These are phyloP conservation scores for Jasminum sambac DNA, from an alignment of 257 asterid species.

Conservation along the genomic window DNA sequence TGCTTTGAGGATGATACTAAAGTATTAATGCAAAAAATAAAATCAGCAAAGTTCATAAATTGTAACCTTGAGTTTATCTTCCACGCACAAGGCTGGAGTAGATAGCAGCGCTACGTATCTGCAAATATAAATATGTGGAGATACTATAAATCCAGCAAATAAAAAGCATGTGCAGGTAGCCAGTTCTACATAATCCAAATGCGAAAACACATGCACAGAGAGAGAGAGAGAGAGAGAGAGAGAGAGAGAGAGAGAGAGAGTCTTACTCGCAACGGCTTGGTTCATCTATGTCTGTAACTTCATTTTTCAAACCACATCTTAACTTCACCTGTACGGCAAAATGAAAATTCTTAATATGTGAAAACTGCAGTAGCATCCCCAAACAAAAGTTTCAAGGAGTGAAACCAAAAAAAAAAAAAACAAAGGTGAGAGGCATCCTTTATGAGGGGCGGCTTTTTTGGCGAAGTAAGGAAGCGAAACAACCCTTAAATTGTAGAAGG, in stretches of 20 bases:
- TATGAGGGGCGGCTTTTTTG: constrained; percentile 19
- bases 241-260: constrained; percentile 14
- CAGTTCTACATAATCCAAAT: neutral
- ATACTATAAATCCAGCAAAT: neutral
- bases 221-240: neutral
- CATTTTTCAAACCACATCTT: constrained; percentile 88
- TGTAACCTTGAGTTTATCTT: constrained; percentile 73
- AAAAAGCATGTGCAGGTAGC: neutral
- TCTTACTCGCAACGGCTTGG: constrained; percentile 99
- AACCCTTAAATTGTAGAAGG: neutral
- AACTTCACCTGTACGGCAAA: constrained; percentile 63
- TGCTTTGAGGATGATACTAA: neutral
- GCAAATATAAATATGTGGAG: constrained; percentile 33
- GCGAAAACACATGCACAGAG: neutral
- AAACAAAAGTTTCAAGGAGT: neutral
- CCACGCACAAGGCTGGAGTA: constrained; percentile 85
- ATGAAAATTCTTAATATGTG: neutral
- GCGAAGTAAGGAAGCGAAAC: constrained; percentile 8
- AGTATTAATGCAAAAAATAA: neutral
- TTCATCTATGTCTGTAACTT: constrained; percentile 83
- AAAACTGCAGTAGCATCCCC: constrained; percentile 9
- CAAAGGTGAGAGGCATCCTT: too few species aligned
- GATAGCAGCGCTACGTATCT: constrained; percentile 76
- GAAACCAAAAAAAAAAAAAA: neutral
- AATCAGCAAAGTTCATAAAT: neutral